A percentile compares a stretch with the other conserved stretches of the same genome.
Evolutionary conservation across 1,284 basidiomycete genomes (phyloP).

Genomic region (Ganoderma multipileum): DNA sequence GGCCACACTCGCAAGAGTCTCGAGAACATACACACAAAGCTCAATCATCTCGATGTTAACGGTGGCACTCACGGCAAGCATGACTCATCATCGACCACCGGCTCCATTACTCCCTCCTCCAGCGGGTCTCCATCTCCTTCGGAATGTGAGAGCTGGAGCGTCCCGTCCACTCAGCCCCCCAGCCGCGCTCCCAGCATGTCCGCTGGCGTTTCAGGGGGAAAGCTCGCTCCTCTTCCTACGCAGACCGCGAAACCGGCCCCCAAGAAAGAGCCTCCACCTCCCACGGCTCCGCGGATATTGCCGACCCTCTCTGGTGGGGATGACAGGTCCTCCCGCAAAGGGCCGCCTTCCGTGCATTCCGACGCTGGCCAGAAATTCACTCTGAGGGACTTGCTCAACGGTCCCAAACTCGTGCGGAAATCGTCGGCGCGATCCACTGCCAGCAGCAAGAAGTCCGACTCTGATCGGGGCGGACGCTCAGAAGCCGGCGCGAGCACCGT

Average conservation of each 20-base stretch:
- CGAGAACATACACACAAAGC: slow-evolving; percentile 34
- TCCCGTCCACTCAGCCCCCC: slow-evolving; percentile 66
- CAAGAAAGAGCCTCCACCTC: slow-evolving; percentile 35
- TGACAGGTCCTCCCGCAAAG: slow-evolving; percentile 36
- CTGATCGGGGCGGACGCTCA: slow-evolving; percentile 68
- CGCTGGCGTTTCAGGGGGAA: slow-evolving; percentile 59
- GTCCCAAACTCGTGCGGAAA: slow-evolving; percentile 75
- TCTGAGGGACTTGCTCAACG: slow-evolving; percentile 77
- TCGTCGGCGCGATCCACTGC: slow-evolving; percentile 73
- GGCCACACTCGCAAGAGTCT: slow-evolving; percentile 59
- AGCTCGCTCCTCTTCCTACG: slow-evolving; percentile 37
- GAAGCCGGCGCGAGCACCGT: slow-evolving; percentile 65
- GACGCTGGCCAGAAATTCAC: slow-evolving; percentile 78
- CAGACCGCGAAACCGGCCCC: slow-evolving; percentile 35
- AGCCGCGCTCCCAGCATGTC: slow-evolving; percentile 54
- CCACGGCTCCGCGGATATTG: slow-evolving; percentile 37
- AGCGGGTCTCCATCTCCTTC: slow-evolving; percentile 56
- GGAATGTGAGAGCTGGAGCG: slow-evolving; percentile 67
- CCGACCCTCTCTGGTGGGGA: slow-evolving; percentile 38
- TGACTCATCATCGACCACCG: slow-evolving; percentile 42
- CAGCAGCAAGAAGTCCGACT: slow-evolving; percentile 73
- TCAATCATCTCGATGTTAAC: slow-evolving; percentile 25
- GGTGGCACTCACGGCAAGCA: slow-evolving; percentile 37
- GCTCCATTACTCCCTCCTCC: slow-evolving; percentile 46
- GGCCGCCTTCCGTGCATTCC: slow-evolving; percentile 56